These are phyloP conservation scores for Backusella psychrophila DNA, from an alignment of 192 early-diverging fungal genomes.

Conservation along the genomic window DNA sequence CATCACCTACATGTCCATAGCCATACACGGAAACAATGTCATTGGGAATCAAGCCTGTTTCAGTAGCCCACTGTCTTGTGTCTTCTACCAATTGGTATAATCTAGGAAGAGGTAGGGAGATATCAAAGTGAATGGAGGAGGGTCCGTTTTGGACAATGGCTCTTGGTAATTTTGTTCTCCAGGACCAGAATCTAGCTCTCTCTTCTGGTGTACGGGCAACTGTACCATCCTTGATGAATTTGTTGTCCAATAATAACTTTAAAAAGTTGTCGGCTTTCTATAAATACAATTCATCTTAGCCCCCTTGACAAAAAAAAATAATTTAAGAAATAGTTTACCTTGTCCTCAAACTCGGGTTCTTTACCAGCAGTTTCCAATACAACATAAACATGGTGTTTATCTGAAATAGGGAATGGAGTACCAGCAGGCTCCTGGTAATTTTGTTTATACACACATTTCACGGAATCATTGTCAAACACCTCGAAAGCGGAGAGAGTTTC, in stretches of 20 bases:
- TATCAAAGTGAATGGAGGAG: conserved; percentile 92
- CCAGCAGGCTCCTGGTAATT: conserved; percentile 46
- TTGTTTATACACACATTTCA: conserved; percentile 73
- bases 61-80: conserved; percentile 58
- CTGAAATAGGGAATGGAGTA: conserved; percentile 59
- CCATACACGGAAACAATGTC: conserved; percentile 69
- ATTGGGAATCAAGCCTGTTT: conserved; percentile 52
- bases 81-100: conserved; percentile 84
- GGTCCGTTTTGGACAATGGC: conserved; percentile 80
- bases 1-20: conserved; percentile 98
- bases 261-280: conserved; percentile 73
- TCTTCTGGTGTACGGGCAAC: conserved; percentile 75
- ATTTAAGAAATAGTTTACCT: conserved; percentile 19
- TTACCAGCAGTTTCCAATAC: conserved; percentile 91
- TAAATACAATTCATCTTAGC: background rate
- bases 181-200: conserved; percentile 73
- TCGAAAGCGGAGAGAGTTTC: conserved; percentile 96
- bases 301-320: background rate
- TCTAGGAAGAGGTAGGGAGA: conserved; percentile 79
- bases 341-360: conserved; percentile 88
- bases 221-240: conserved; percentile 77
- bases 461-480: conserved; percentile 84
- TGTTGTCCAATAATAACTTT: conserved; percentile 68
- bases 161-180: conserved; percentile 92
- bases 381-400: conserved; percentile 77